Evolutionary conservation across 192 early-diverging fungal genomes (phyloP).

Genomic region (Umbelopsis sp.): DNA sequence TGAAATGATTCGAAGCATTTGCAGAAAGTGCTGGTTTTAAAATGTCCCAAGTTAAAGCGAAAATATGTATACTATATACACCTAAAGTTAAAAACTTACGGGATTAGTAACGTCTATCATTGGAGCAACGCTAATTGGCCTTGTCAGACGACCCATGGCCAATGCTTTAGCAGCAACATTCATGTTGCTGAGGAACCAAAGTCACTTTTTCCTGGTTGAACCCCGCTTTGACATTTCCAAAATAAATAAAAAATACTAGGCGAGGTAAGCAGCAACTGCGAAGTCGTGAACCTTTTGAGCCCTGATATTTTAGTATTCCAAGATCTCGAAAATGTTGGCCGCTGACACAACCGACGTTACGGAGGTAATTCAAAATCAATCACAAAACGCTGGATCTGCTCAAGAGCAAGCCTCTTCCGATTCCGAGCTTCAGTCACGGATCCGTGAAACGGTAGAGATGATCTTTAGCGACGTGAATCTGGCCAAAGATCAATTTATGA

Average conservation of each 20-base stretch:
- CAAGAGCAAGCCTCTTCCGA: not conserved
- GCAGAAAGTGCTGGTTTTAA: slow-evolving; percentile 59
- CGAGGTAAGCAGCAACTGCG: too few species aligned
- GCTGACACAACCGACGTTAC: not conserved
- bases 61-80: not conserved
- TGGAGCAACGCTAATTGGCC: slow-evolving; percentile 59
- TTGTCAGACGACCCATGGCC: not conserved
- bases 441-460: slow-evolving; percentile 3
- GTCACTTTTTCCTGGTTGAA: not conserved
- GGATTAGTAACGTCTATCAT: slow-evolving; percentile 80
- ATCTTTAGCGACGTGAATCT: slow-evolving; percentile 30
- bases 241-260: not conserved
- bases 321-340: not conserved
- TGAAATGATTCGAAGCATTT: slow-evolving; percentile 67
- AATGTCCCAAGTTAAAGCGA: not conserved
- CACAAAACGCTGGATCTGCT: not conserved
- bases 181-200: not conserved
- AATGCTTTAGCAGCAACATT: not conserved
- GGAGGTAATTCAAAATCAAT: not conserved
- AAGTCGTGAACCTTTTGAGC: not conserved
- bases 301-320: not conserved
- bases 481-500: slow-evolving; percentile 31
- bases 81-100: slow-evolving; percentile 28
- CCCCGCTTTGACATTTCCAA: slow-evolving; percentile 1
- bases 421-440: not conserved